Base-by-base conservation (phyloP, 805 yeast species). In the Vanderwaltozyma tropicalis region DNA sequence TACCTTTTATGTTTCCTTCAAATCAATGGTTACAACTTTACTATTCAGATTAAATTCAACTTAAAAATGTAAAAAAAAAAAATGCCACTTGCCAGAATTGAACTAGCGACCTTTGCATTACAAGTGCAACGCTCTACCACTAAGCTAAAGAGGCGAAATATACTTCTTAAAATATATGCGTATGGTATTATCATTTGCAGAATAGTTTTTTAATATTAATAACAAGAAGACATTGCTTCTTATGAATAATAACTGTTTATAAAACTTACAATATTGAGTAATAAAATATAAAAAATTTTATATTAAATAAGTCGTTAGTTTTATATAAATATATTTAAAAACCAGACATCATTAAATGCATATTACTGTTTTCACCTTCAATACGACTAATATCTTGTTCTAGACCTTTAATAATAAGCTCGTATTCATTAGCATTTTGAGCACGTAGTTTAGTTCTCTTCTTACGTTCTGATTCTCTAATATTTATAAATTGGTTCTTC, bases 41-140 rank as follows among this genome's bases (percentile, higher is more conserved):
- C n/a, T n/a, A n/a, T n/a, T n/a, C n/a, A n/a, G n/a, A n/a, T n/a
- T n/a, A n/a, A n/a, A n/a, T n/a, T n/a, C n/a, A n/a, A n/a, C n/a
- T n/a, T n/a, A n/a, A 21, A 7, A 21, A 10, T 21, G 24, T 21
- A 21, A 8, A 4, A 10, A 57, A 62, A 59, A 47, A 38, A 48
- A 41, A 28, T 76, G 85, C 85, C 84, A 64, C 74, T 72, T 78
- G 81, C 81, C 85, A 78, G 86, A 77, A 76, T 79, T 77, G 86
- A 79, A 79, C 87, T 80, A 78, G 84, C 86, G 89, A 80, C 86
- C 89, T 80, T 80, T 80, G 92, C 94, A 82, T 83, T 85, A 85
- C 95, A 85, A 85, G 95, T 85, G 95, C 95, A 81, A 82, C 94
- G 94, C 94, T 83, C 92, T 85, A 83, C 95, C 95, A 82, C 95